Conservation (phyloP, 345 rosid genomes). For the Salix koriyanagi region DNA sequence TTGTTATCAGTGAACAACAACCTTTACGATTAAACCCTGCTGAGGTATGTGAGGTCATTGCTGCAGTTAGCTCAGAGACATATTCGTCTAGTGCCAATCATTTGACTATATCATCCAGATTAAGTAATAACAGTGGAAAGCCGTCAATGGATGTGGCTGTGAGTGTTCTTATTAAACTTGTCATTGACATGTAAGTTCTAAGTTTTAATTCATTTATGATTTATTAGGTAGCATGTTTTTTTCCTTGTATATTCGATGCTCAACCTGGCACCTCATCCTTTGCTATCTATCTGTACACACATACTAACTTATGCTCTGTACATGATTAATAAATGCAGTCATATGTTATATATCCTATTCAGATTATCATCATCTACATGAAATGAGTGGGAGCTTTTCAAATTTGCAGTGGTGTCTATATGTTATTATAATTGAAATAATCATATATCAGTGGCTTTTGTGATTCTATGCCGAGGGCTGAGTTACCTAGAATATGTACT, state of each 20-base stretch:
- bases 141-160: constrained; percentile 94
- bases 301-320: constrained; percentile 3
- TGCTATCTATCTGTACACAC: background rate
- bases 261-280: background rate
- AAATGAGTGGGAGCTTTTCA: background rate
- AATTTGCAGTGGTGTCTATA: background rate
- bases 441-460: background rate
- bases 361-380: background rate
- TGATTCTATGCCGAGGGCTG: background rate
- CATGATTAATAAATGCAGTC: constrained; percentile 4
- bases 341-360: background rate
- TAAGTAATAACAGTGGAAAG: constrained; percentile 74
- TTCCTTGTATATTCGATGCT: background rate
- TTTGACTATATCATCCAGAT: constrained; percentile 69
- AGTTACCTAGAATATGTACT: background rate
- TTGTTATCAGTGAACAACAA: constrained; percentile 83
- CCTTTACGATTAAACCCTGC: constrained; percentile 79
- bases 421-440: background rate
- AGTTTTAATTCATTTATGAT: background rate
- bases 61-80: constrained; percentile 91
- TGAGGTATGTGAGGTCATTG: constrained; percentile 91
- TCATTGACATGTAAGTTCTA: constrained; percentile 81
- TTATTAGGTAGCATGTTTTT: background rate
- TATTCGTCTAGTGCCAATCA: constrained; percentile 50
- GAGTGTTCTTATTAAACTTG: constrained; percentile 94